Evolutionary conservation across 495 filamentous ascomycete species (phyloP).

Genomic region (Aspergillus leporis): DNA sequence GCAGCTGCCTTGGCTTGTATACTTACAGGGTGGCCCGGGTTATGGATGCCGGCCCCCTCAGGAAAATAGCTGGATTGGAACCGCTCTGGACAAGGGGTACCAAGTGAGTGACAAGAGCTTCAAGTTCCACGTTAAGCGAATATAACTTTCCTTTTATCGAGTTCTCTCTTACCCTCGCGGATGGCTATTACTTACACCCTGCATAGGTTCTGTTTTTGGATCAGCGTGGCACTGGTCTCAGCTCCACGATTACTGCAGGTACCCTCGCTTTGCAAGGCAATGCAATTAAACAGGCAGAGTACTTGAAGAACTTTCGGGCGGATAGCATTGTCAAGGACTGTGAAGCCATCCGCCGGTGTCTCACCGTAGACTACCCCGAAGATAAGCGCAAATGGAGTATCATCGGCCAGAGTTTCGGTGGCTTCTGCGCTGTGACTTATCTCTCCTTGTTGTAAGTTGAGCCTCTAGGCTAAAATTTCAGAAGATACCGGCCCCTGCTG

Average conservation of each 20-base stretch:
- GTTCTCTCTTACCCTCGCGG: not conserved
- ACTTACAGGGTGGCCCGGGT: constrained; percentile 77
- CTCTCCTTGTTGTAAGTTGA: constrained; percentile 66
- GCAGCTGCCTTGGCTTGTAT: constrained; percentile 63
- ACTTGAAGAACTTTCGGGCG: constrained; percentile 84
- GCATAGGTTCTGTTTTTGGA: constrained; percentile 76
- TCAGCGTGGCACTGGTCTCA: constrained; percentile 85
- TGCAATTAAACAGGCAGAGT: constrained; percentile 67
- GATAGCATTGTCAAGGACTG: constrained; percentile 88
- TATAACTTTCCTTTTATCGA: not conserved
- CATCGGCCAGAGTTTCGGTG: constrained; percentile 90
- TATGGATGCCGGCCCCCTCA: constrained; percentile 74
- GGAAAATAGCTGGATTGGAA: constrained; percentile 61
- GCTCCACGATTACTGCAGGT: constrained; percentile 70
- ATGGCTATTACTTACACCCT: not conserved
- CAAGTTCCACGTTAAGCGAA: not conserved
- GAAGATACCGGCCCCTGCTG: constrained; percentile 4
- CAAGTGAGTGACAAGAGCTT: constrained; percentile 36
- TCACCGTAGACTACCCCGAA: constrained; percentile 68
- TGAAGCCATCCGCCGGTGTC: constrained; percentile 74
- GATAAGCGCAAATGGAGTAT: constrained; percentile 78
- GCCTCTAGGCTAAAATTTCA: not conserved
- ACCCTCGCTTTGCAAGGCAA: constrained; percentile 66
- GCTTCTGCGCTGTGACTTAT: constrained; percentile 80
- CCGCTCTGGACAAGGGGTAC: constrained; percentile 79